Evolutionary conservation across 2,329 filamentous ascomycete species (phyloP).

Genomic region (Byssochlamys sp.): DNA sequence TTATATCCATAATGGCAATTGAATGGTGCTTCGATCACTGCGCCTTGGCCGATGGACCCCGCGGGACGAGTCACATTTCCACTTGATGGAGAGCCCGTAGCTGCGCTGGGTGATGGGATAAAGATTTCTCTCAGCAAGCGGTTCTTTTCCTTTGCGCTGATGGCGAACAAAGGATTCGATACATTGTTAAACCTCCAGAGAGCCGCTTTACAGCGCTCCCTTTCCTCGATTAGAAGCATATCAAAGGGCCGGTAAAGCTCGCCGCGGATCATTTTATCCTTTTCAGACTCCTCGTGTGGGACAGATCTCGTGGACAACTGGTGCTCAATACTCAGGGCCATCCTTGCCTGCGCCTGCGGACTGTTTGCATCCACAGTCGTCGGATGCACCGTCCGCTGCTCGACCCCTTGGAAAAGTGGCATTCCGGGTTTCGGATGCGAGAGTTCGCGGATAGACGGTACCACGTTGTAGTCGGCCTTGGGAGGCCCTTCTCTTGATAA

Average conservation of each 20-base stretch:
- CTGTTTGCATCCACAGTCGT: constrained; percentile 29
- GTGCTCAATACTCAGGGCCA: constrained; percentile 35
- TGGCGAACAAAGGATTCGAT: constrained; percentile 61
- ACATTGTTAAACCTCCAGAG: constrained; percentile 82
- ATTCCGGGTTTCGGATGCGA: constrained; percentile 28
- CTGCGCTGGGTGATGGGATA: constrained; percentile 20
- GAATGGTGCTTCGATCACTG: constrained; percentile 78
- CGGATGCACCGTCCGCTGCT: constrained; percentile 28
- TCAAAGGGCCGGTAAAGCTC: constrained; percentile 72
- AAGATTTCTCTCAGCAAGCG: constrained; percentile 31
- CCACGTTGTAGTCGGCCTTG: constrained; percentile 32
- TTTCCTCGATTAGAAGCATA: constrained; percentile 67
- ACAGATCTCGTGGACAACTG: constrained; percentile 29
- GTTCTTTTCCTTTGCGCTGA: constrained; percentile 45
- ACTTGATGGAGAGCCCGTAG: constrained; percentile 41
- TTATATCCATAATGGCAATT: constrained; percentile 94
- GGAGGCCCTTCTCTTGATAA: constrained; percentile 27
- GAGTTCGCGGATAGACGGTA: constrained; percentile 33
- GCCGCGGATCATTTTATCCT: constrained; percentile 79
- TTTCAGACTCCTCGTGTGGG: constrained; percentile 54
- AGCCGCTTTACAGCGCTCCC: constrained; percentile 71
- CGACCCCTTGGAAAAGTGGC: constrained; percentile 28
- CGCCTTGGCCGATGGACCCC: constrained; percentile 62
- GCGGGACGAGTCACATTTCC: constrained; percentile 43
- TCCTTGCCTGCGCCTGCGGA: constrained; percentile 34